phyloP scores from a whole-genome alignment of 768 basidiomycete genomes.

The Daedalea quercina region DNA sequence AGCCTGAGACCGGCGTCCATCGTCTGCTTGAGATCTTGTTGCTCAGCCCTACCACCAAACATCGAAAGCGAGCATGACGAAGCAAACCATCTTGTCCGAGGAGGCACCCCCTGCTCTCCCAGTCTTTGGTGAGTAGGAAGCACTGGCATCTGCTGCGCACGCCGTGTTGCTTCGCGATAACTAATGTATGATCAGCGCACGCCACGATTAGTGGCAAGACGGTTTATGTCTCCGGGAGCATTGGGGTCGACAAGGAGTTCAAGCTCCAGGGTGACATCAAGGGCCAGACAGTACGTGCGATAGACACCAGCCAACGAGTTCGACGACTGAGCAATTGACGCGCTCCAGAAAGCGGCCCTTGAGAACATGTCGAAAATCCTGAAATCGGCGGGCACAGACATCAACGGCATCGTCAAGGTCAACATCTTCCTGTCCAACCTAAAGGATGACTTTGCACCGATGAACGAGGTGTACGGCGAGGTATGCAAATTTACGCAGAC shows the following conservation, averaged over 20 bases:
- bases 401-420: slow-evolving; percentile 33
- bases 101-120: slow-evolving; percentile 30
- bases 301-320: background rate
- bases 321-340: background rate
- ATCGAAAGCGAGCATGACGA: slow-evolving; percentile 20
- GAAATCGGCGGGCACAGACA: slow-evolving; percentile 29
- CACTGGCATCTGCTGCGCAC: too few species aligned
- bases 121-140: slow-evolving; percentile 23
- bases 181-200: slow-evolving; percentile 22
- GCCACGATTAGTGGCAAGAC: slow-evolving; percentile 27
- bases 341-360: slow-evolving; percentile 28
- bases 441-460: slow-evolving; percentile 27
- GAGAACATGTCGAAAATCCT: slow-evolving; percentile 33
- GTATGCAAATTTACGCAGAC: slow-evolving; percentile 13
- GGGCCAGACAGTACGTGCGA: slow-evolving; percentile 26
- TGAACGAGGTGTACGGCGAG: slow-evolving; percentile 33
- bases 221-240: slow-evolving; percentile 35
- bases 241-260: slow-evolving; percentile 27
- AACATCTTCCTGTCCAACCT: slow-evolving; percentile 34
- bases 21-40: too few species aligned
- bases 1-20: too few species aligned
- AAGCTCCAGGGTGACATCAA: slow-evolving; percentile 30
- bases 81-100: slow-evolving; percentile 21
- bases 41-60: background rate
- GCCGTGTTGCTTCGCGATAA: background rate